Conservation (phyloP, 441 rosid genomes). For the Codiaeum variegatum region DNA sequence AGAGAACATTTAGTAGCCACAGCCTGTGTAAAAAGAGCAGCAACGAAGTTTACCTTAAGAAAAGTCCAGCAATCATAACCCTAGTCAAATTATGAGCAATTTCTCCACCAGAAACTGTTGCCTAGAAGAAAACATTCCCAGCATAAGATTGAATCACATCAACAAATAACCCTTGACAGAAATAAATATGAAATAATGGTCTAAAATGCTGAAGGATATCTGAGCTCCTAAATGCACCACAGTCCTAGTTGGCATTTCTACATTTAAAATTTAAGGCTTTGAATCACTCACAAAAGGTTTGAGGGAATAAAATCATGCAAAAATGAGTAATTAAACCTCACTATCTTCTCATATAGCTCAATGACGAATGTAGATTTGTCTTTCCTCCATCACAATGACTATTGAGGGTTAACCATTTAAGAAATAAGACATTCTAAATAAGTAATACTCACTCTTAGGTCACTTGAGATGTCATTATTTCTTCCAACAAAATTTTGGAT, state of each 20-base stretch:
- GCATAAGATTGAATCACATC: conserved; percentile 23
- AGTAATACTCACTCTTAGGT: not conserved
- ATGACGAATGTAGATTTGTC: not conserved
- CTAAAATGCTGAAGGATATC: not conserved
- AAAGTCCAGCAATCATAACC: conserved; percentile 72
- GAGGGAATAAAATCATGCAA: not conserved
- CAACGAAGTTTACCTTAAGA: conserved; percentile 60
- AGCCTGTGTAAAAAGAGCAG: conserved; percentile 1
- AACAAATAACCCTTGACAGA: not conserved
- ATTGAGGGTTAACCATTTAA: not conserved
- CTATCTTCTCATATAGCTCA: not conserved
- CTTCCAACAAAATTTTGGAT: conserved; percentile 6
- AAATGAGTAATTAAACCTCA: not conserved
- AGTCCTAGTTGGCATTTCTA: not conserved
- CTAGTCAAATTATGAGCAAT: conserved; percentile 68
- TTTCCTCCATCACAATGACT: not conserved
- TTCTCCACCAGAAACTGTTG: conserved; percentile 90
- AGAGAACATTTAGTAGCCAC: conserved; percentile 5
- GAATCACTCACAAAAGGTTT: not conserved
- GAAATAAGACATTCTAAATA: not conserved
- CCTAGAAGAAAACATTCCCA: conserved; percentile 47
- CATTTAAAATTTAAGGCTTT: not conserved
- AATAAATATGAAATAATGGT: not conserved
- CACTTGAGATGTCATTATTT: not conserved
- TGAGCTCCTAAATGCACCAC: not conserved